Conservation (phyloP, 768 basidiomycete species). For the Boletus rufocinnamomeus region DNA sequence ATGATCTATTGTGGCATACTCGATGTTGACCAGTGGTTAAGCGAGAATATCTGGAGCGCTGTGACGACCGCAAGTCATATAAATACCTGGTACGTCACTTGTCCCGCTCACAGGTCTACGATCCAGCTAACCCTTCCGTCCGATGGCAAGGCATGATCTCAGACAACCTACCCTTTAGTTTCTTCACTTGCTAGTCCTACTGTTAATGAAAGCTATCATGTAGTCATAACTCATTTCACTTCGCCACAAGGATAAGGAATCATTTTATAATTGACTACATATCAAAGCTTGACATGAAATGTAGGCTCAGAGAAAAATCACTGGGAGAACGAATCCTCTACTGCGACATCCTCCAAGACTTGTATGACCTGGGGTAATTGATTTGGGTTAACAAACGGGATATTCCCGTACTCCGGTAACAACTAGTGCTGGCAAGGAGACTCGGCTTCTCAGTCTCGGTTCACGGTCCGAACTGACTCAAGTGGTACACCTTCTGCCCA, state of each 20-base stretch:
- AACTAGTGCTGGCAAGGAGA: slow-evolving; percentile 13
- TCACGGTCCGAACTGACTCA: slow-evolving; percentile 1
- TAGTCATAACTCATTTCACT: neutral
- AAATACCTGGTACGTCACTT: slow-evolving; percentile 60
- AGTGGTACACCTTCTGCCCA: slow-evolving; percentile 8
- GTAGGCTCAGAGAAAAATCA: slow-evolving; percentile 31
- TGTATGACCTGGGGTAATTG: slow-evolving; percentile 40
- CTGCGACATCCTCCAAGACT: slow-evolving; percentile 28
- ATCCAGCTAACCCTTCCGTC: slow-evolving; percentile 6
- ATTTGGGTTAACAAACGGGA: slow-evolving; percentile 35
- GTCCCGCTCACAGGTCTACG: neutral
- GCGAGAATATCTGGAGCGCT: slow-evolving; percentile 94
- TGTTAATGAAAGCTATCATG: neutral
- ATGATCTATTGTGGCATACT: neutral
- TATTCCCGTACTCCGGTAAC: slow-evolving; percentile 27
- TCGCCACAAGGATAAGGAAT: neutral
- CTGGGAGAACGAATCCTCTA: slow-evolving; percentile 2
- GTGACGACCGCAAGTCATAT: slow-evolving; percentile 85
- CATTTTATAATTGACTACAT: slow-evolving; percentile 26
- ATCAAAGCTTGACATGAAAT: slow-evolving; percentile 37
- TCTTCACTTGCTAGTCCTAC: neutral
- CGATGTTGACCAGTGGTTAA: slow-evolving; percentile 32
- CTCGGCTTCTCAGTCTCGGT: slow-evolving; percentile 7
- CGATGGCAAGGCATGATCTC: slow-evolving; percentile 27
- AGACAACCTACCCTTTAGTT: neutral